phyloP scores from a whole-genome alignment of 306 rosid species.

The Crotalaria pallida region DNA sequence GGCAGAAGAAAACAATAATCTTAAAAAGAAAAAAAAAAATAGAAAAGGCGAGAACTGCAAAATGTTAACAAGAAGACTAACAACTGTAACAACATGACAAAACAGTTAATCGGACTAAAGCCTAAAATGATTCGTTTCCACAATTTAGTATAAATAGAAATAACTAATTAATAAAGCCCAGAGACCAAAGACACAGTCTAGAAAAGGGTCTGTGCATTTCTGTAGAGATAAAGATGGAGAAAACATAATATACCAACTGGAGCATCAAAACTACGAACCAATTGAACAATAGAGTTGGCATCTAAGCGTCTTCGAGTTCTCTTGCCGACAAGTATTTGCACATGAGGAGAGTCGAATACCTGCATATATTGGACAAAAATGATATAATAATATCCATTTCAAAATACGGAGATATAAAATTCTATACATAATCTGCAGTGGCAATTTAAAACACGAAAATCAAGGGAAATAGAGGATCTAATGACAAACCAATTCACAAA shows the following conservation, averaged over 20 bases:
- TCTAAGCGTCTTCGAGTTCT: slow-evolving; percentile 69
- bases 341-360: slow-evolving; percentile 78
- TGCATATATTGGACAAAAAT: slow-evolving; percentile 22
- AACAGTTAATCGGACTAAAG: not conserved
- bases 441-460: slow-evolving; percentile 4
- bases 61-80: not conserved
- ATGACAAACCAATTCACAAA: slow-evolving; percentile 11
- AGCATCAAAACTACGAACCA: slow-evolving; percentile 66
- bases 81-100: not conserved
- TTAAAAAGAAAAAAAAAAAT: not conserved
- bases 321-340: slow-evolving; percentile 61
- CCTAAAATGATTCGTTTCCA: slow-evolving; percentile 4
- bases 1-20: not conserved
- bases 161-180: not conserved
- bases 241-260: slow-evolving; percentile 49
- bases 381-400: not conserved
- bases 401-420: slow-evolving; percentile 7
- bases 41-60: not conserved
- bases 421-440: not conserved
- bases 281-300: slow-evolving; percentile 71
- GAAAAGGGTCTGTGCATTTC: not conserved
- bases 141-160: not conserved
- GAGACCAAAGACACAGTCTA: not conserved
- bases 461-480: not conserved
- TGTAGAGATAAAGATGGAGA: not conserved